phyloP scores from a whole-genome alignment of 768 basidiomycete genomes.

The Lentinula sp. region DNA sequence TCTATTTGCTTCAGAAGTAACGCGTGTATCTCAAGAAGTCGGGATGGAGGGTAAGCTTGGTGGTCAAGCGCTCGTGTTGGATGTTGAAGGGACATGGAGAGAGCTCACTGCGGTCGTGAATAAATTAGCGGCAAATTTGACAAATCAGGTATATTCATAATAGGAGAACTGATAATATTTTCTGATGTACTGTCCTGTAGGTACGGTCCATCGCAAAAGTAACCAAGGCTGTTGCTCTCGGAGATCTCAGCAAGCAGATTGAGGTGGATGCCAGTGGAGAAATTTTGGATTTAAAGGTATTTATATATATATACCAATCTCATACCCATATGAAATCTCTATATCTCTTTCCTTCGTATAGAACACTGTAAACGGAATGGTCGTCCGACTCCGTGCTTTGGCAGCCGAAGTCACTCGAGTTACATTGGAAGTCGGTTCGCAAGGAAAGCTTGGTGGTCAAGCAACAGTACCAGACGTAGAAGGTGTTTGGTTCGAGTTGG shows the following conservation, averaged over 20 bases:
- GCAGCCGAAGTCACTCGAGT: slow-evolving; percentile 83
- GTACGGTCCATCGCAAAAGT: slow-evolving; percentile 44
- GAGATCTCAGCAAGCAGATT: slow-evolving; percentile 86
- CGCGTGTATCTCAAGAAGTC: slow-evolving; percentile 80
- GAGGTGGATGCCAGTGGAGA: slow-evolving; percentile 70
- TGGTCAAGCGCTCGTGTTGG: slow-evolving; percentile 79
- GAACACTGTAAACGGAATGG: slow-evolving; percentile 58
- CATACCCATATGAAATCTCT: neutral
- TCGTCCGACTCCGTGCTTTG: slow-evolving; percentile 45
- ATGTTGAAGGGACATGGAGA: slow-evolving; percentile 89
- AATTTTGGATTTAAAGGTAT: slow-evolving; percentile 67
- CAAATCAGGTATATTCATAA: slow-evolving; percentile 36
- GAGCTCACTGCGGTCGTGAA: slow-evolving; percentile 75
- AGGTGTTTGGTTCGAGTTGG: slow-evolving; percentile 86
- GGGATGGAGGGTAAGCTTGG: slow-evolving; percentile 82
- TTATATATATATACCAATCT: too few species aligned
- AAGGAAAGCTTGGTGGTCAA: slow-evolving; percentile 86
- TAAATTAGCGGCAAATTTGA: slow-evolving; percentile 51
- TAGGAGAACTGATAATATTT: slow-evolving; percentile 33
- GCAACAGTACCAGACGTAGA: slow-evolving; percentile 85
- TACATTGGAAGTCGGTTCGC: slow-evolving; percentile 79
- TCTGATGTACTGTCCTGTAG: slow-evolving; percentile 18
- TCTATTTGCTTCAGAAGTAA: slow-evolving; percentile 89
- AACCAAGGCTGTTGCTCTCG: slow-evolving; percentile 76
- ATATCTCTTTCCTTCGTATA: slow-evolving; percentile 10